Evolutionary conservation across 768 basidiomycete genomes (phyloP), one percentile per base, ranked within the genome.

Genomic region (Lactifluus hygrophoroides): DNA sequence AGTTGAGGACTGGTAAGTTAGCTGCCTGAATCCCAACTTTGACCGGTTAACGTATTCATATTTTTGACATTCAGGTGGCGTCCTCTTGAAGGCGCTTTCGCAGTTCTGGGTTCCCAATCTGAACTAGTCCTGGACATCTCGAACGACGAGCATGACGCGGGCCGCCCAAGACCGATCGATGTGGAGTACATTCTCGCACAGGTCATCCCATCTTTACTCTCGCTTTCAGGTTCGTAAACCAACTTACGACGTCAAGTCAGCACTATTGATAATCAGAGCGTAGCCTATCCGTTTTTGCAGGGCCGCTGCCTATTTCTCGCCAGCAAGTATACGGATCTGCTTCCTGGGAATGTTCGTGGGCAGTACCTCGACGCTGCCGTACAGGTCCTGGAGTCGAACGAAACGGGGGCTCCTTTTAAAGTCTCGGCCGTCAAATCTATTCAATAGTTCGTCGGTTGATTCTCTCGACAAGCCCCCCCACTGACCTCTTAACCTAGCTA

Each of bases 271-370:
- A 2, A 14, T 14, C 58, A 8, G 56, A 54, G 4, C 17, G 4
- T 65, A 95, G 94, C 91, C 23, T 79, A 78, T 56, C 93, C 93
- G 0, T 99, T 97, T 80, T 71, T 99, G 28, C 95, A 97, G 72
- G 96, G 95, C 11, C 80, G 96, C 60, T 90, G 85, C 0, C 96
- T 97, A 60, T 90, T 98, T 45, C 94, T 97, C 64, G 92, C 94
- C 3, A 93, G 91, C 67, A 87, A 93, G 66, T 97, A 84, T 67
- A 80, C 89, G 1, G 81, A 83, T 63, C 71, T 87, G 10, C 76
- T 97, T 5, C 87, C 92, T 0, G 65, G 78, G 13, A 76, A 83
- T 56, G 76, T 94, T 48, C 85, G 90, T 1, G 81, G 82, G 0
- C 90, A 94, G 66, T 98, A 97, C 68, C 76, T 98, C 34, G 84